Base-by-base conservation (phyloP, 208 protist genomes). In the Naegleria gruberi region DNA sequence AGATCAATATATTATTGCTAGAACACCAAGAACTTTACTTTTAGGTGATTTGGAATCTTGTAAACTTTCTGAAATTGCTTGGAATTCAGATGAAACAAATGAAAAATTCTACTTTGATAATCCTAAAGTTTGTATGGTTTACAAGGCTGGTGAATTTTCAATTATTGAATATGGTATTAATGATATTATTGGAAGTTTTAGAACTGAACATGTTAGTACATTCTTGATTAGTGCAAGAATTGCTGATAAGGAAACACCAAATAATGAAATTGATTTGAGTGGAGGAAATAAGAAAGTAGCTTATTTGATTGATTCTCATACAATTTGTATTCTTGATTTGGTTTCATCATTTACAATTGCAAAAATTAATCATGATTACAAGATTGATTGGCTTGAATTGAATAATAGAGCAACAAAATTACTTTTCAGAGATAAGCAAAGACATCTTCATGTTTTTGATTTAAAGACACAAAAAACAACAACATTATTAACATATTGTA, bases 61-160 rank as follows among this genome's bases (percentile, higher is more conserved):
- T 93, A 97, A 97, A 91, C 94, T 98, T 30, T 96, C 93, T 87
- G 97, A 99, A 93, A 94, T 98, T 89, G 94, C 95, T 81, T 98
- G 97, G 97, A 92, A 96, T 83, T 91, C 96, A 30, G 97, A 94
- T 42, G 97, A 97, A 30, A 90, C 91, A 46, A 92, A 94, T 15
- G 97, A 99, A 91, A 97, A 96, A 92, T 99, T 98, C 93, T 93
- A 97, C 90, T 99, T 99, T 91, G 97, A 98, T 89, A 98, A 99
- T 93, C 95, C 96, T 82, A 91, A 95, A 89, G 95, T 98, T 43
- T 98, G 96, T 93, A 98, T 99, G 96, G 95, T 99, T 40, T 99
- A 97, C 95, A 96, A 96, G 91, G 95, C 96, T 2, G 98, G 98
- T 90, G 98, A 99, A 95, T 94, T 99, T 30, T 96, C 97, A 84